phyloP scores from a whole-genome alignment of 345 rosid genomes.

The Raphanus raphanistrum region DNA sequence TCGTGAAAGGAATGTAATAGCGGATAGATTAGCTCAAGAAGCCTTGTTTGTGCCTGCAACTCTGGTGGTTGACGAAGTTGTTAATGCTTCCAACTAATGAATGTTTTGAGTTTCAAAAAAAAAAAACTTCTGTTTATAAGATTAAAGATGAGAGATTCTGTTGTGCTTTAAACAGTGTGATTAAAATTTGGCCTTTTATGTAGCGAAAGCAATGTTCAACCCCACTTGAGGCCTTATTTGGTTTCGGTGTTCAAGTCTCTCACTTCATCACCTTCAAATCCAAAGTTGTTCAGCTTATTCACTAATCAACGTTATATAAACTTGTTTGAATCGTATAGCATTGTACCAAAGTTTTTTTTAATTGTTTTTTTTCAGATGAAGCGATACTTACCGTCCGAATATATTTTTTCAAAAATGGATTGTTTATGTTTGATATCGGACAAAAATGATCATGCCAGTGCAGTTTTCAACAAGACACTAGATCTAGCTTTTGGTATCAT shows the following conservation, averaged over 20 bases:
- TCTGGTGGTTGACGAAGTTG: too few relatives aligned
- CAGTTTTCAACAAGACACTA: constrained; percentile 36
- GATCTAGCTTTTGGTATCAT: constrained; percentile 45
- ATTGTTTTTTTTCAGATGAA: constrained; percentile 34
- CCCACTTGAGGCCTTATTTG: constrained; percentile 45
- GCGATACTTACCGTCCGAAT: constrained; percentile 44
- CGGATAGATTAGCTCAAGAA: too few relatives aligned
- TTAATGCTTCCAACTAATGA: too few relatives aligned
- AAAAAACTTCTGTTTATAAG: neutral
- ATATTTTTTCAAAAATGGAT: constrained; percentile 40
- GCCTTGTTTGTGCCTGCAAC: too few relatives aligned
- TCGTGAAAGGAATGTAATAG: too few relatives aligned
- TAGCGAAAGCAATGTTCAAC: constrained; percentile 30
- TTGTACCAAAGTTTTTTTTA: neutral
- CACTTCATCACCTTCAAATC: constrained; percentile 49
- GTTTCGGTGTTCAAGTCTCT: constrained; percentile 38
- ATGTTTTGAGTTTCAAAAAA: too few relatives aligned
- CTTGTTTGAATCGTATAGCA: neutral
- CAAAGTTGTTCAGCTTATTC: constrained; percentile 36
- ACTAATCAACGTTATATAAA: neutral
- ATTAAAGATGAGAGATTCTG: neutral
- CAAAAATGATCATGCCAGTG: constrained; percentile 53
- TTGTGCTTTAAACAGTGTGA: neutral
- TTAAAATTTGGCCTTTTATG: neutral
- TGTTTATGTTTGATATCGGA: constrained; percentile 58